phyloP scores from a whole-genome alignment of 2,329 filamentous ascomycete species.

The Phyllosticta ampelicida region DNA sequence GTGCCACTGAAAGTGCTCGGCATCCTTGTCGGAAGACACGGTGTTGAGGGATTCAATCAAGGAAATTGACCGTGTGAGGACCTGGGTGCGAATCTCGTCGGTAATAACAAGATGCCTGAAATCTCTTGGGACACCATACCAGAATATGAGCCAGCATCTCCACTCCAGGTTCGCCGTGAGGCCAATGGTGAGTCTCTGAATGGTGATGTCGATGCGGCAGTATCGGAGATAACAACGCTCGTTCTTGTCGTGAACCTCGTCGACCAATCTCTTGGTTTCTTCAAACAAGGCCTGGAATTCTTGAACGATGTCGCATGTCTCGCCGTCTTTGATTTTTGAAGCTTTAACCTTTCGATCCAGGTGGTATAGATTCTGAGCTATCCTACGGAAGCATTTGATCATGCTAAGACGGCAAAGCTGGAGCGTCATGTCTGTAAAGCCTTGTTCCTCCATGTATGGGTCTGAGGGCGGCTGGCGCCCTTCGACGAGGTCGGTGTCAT shows the following conservation, averaged over 20 bases:
- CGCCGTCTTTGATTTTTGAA: not conserved
- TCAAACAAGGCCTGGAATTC: constrained; percentile 25
- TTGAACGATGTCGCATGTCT: constrained; percentile 17
- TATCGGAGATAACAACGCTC: constrained; percentile 23
- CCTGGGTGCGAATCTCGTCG: constrained; percentile 13
- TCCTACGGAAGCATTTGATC: constrained; percentile 23
- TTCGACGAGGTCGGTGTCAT: constrained; percentile 29
- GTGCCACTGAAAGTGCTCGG: constrained; percentile 29
- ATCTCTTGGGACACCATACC: constrained; percentile 25
- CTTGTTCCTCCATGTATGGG: constrained; percentile 22
- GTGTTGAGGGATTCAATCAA: constrained; percentile 27
- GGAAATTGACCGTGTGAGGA: constrained; percentile 29
- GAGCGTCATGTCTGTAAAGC: constrained; percentile 25
- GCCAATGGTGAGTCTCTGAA: constrained; percentile 23
- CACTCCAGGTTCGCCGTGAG: constrained; percentile 25
- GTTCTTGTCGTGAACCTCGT: constrained; percentile 25
- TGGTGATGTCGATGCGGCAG: constrained; percentile 21
- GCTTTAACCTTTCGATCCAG: constrained; percentile 23
- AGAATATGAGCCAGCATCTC: constrained; percentile 28
- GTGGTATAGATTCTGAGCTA: constrained; percentile 27
- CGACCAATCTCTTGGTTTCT: constrained; percentile 26
- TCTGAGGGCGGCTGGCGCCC: constrained; percentile 21
- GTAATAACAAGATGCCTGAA: constrained; percentile 3
- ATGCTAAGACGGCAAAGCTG: constrained; percentile 26
- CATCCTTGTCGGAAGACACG: constrained; percentile 24